These are phyloP conservation scores for Amylostereum chailletii DNA, from an alignment of 1,284 basidiomycete species.

Conservation along the genomic window DNA sequence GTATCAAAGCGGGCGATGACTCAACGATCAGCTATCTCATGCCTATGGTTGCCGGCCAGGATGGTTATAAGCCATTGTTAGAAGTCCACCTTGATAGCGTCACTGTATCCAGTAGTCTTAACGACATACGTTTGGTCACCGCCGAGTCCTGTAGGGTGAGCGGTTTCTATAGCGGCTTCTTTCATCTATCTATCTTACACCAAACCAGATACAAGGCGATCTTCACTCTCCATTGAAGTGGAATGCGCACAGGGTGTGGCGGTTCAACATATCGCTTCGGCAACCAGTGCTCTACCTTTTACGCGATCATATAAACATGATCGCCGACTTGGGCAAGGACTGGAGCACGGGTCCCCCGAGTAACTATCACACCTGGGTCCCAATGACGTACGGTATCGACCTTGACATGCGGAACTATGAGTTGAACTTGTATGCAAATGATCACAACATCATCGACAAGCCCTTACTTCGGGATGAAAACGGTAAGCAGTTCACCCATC, in stretches of 20 bases:
- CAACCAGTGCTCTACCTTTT: slow-evolving; percentile 71
- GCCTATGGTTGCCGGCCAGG: slow-evolving; percentile 65
- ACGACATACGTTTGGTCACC: slow-evolving; percentile 70
- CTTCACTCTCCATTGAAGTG: slow-evolving; percentile 59
- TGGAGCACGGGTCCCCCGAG: slow-evolving; percentile 78
- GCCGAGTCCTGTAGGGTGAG: slow-evolving; percentile 71
- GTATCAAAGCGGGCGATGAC: slow-evolving; percentile 66
- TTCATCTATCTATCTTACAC: background rate
- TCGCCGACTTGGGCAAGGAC: slow-evolving; percentile 83
- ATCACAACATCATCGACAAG: slow-evolving; percentile 92
- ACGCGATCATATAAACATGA: slow-evolving; percentile 88
- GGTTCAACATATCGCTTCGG: slow-evolving; percentile 59
- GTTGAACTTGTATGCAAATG: slow-evolving; percentile 82
- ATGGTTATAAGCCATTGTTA: slow-evolving; percentile 72
- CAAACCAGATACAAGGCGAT: slow-evolving; percentile 48
- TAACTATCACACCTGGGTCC: slow-evolving; percentile 76
- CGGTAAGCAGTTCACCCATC: slow-evolving; percentile 32
- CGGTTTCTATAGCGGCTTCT: background rate
- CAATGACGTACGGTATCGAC: slow-evolving; percentile 68
- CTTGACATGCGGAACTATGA: slow-evolving; percentile 69
- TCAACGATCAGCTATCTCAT: slow-evolving; percentile 80
- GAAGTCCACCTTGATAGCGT: slow-evolving; percentile 79
- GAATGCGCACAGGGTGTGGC: slow-evolving; percentile 73
- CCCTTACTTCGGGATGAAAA: slow-evolving; percentile 75
- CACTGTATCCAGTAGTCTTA: slow-evolving; percentile 76